Evolutionary conservation across 1,284 basidiomycete species (phyloP).

Genomic region (Irpex lacteus): DNA sequence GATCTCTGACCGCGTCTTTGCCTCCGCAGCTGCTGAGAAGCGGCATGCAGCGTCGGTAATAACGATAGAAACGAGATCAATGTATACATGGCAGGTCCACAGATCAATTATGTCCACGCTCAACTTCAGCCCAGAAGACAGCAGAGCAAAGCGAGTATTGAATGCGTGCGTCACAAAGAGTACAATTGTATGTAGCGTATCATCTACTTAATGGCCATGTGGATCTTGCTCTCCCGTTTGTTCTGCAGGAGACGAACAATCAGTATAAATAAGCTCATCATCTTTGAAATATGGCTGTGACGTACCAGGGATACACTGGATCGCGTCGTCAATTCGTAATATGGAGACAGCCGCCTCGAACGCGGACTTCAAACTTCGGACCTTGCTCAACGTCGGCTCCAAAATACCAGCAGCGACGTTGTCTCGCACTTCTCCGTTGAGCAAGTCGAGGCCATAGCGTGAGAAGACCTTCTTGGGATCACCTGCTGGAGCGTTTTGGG

Average conservation of each 20-base stretch:
- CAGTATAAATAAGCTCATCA: conserved; percentile 7
- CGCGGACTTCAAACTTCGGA: conserved; percentile 94
- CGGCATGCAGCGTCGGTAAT: too few relatives aligned
- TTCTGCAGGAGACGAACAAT: conserved; percentile 42
- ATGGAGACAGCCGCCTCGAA: conserved; percentile 96
- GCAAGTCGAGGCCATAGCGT: conserved; percentile 93
- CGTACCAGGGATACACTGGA: conserved; percentile 80
- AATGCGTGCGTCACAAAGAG: conserved; percentile 1
- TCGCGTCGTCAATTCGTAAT: conserved; percentile 94
- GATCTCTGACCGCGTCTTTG: not conserved
- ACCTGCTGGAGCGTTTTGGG: conserved; percentile 85
- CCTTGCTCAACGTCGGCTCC: conserved; percentile 97
- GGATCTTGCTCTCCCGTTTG: conserved; percentile 58
- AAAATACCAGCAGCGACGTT: conserved; percentile 93
- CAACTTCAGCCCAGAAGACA: not conserved
- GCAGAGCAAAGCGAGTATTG: not conserved
- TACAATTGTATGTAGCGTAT: conserved; percentile 4
- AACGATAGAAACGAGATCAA: too few relatives aligned
- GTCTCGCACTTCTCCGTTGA: conserved; percentile 94
- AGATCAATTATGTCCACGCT: too few relatives aligned
- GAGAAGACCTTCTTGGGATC: conserved; percentile 96
- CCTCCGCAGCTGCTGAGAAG: not conserved
- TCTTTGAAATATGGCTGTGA: conserved; percentile 10
- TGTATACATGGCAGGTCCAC: too few relatives aligned
- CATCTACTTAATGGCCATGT: conserved; percentile 27